Evolutionary conservation across 768 basidiomycete species (phyloP).

Genomic region (Phanerodontia chrysosporium): DNA sequence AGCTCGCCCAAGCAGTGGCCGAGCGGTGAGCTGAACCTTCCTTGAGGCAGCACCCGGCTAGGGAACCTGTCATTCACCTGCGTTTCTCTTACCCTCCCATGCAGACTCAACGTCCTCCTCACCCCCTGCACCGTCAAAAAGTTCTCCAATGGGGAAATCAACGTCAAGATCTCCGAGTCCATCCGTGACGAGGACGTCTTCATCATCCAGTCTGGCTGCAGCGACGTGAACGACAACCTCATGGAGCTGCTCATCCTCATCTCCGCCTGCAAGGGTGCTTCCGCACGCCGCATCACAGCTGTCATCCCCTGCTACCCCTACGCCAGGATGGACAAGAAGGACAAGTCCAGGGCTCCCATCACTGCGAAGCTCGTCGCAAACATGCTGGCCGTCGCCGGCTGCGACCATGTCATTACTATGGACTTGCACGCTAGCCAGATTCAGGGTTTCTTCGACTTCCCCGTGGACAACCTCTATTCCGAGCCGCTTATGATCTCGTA

Average conservation of each 20-base stretch:
- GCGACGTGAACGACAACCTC: conserved; percentile 91
- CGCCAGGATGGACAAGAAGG: conserved; percentile 96
- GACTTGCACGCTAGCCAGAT: conserved; percentile 97
- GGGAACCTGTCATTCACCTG: conserved; percentile 48
- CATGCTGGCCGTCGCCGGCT: conserved; percentile 95
- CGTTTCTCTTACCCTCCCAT: conserved; percentile 34
- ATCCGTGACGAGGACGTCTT: conserved; percentile 98
- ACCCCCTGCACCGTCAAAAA: conserved; percentile 82
- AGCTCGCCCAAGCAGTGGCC: conserved; percentile 92
- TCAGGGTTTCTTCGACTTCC: conserved; percentile 98
- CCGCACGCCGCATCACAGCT: conserved; percentile 92
- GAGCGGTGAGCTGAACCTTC: conserved; percentile 83
- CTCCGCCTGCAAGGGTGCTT: conserved; percentile 95
- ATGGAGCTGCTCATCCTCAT: conserved; percentile 99
- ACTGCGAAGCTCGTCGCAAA: conserved; percentile 98
- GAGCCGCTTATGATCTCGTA: conserved; percentile 94
- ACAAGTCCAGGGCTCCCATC: conserved; percentile 92
- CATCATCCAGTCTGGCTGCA: conserved; percentile 90
- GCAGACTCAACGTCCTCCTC: conserved; percentile 85
- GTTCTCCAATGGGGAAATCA: conserved; percentile 94
- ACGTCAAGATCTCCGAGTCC: conserved; percentile 91
- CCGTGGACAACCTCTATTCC: conserved; percentile 95
- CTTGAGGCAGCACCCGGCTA: conserved; percentile 32
- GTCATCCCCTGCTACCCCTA: conserved; percentile 98
- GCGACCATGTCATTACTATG: conserved; percentile 99